Conservation (phyloP, 139 green algal genomes). For the Zygnema cylindricum region DNA sequence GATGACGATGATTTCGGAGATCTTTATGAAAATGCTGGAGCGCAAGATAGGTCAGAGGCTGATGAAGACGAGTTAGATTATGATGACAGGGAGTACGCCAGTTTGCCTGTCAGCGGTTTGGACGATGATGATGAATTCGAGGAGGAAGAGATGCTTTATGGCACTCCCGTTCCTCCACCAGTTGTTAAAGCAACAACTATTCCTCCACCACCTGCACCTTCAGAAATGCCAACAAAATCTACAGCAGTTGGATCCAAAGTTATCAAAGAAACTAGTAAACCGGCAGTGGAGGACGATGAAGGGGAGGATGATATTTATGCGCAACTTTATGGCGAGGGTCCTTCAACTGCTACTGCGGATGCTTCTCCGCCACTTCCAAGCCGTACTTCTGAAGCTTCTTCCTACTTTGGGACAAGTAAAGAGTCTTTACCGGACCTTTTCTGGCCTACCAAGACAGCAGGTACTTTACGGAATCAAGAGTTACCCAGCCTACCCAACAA, state of each 20-base stretch:
- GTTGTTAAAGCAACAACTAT: not conserved
- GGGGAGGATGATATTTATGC: not conserved
- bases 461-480: not conserved
- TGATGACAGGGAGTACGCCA: not conserved
- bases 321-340: not conserved
- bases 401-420: too few species aligned
- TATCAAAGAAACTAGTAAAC: not conserved
- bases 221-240: not conserved
- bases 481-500: too few species aligned
- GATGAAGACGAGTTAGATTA: not conserved
- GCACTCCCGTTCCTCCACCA: not conserved
- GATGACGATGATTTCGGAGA: not conserved
- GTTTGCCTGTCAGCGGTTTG: not conserved
- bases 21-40: not conserved
- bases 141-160: constrained; percentile 21
- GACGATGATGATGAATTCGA: constrained; percentile 1
- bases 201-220: not conserved
- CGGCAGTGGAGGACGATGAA: not conserved
- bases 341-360: not conserved
- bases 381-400: too few species aligned
- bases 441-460: not conserved
- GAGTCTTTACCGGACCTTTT: not conserved
- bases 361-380: too few species aligned
- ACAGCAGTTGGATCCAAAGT: not conserved
- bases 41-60: not conserved